Base-by-base conservation (phyloP, 2,329 filamentous ascomycete genomes). In the Fusarium begoniae region DNA sequence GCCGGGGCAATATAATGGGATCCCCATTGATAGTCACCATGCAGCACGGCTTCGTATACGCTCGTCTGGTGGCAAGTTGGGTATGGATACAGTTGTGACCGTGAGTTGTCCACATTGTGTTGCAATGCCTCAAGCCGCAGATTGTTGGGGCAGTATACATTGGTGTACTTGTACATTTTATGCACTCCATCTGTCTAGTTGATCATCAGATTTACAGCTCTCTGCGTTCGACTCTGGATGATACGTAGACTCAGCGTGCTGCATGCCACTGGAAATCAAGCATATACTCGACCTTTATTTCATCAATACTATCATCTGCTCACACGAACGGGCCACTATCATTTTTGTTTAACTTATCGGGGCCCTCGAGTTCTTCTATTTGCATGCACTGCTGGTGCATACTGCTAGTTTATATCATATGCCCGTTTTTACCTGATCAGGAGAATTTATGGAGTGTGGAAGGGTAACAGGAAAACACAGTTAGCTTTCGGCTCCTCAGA, bases 61-160 rank as follows among this genome's bases (percentile, higher is more conserved):
- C 37, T 48, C n/a, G 37, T 32, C 43, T 50, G 35, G 70, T 61
- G 70, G 43, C 54, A 24, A 38, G 32, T 70, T 56, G 53, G 66
- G 53, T 55, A 73, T 63, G 28, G 58, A 50, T 55, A 48, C 62
- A 45, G 48, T 28, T 37, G 43, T 55, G 37, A n/a, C 26, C 24
- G 37, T 55, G 37, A n/a, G 22, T 38, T 51, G 38, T 61, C 35
- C 20, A 35, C n/a, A 26, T 60, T 59, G 70, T 70, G 57, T 51
- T 32, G 58, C 62, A 63, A 43, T 17, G 35, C 30, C 28, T 64
- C 50, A 6, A 37, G 32, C 32, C 13, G n/a, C 28, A 43, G 24
- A 20, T 18, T 43, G 11, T 13, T 38, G 20, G 30, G 55, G n/a
- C 30, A 38, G 38, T 37, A 24, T 20, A 32, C 22, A 30, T 59